Percentiles rank a stretch among this genome's conserved stretches.
Evolutionary conservation across 2,329 filamentous ascomycete species (phyloP).

Genomic region (Fusarium sp.): DNA sequence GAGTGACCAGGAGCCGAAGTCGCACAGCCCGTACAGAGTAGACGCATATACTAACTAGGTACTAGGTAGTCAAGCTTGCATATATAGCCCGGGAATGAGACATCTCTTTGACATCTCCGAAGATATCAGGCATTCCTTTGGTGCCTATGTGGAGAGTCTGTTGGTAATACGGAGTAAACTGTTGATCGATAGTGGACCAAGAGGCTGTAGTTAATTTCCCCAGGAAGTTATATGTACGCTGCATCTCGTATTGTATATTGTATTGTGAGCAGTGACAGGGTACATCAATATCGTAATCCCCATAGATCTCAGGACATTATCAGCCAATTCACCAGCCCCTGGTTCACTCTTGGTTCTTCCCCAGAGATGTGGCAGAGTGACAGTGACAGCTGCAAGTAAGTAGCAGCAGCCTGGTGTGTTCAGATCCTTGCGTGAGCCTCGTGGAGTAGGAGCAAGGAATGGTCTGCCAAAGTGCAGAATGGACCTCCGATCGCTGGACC

Average conservation of each 20-base stretch:
- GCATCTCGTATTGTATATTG: neutral
- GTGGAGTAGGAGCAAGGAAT: constrained; percentile 34
- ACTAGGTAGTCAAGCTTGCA: neutral
- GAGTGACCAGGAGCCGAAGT: constrained; percentile 25
- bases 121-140: constrained; percentile 22
- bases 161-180: neutral
- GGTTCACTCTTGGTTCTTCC: constrained; percentile 12
- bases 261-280: constrained; percentile 30
- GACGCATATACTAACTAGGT: neutral
- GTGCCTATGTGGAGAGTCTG: neutral
- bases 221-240: constrained; percentile 11
- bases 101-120: constrained; percentile 3
- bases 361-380: constrained; percentile 24
- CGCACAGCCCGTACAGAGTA: neutral
- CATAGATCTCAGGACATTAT: constrained; percentile 21
- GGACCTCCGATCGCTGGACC: constrained; percentile 11
- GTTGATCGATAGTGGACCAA: constrained; percentile 20
- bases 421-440: constrained; percentile 41
- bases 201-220: neutral
- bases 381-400: constrained; percentile 33
- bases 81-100: neutral
- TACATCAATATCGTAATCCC: constrained; percentile 13
- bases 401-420: constrained; percentile 26
- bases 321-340: constrained; percentile 33
- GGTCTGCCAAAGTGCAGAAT: constrained; percentile 23